A percentile compares a stretch with the other conserved stretches of the same genome.
Conservation (phyloP, 2,329 filamentous ascomycete genomes). For the Aspergillus carbonarius region DNA sequence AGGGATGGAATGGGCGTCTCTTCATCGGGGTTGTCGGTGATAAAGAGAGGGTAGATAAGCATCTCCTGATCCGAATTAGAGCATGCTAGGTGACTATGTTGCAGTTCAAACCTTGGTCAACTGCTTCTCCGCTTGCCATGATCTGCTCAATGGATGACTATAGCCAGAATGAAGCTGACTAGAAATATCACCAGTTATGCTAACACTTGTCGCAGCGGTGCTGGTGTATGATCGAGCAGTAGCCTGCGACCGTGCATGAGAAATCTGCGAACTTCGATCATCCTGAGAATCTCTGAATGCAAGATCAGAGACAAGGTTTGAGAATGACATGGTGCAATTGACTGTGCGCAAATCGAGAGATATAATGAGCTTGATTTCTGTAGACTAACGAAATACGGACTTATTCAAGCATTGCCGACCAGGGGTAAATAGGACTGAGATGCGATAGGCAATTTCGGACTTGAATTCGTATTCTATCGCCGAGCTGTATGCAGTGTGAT, state of each 20-base stretch:
- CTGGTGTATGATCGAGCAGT: slow-evolving; percentile 47
- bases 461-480: too few species aligned
- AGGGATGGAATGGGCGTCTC: slow-evolving; percentile 86
- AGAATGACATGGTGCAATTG: slow-evolving; percentile 48
- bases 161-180: slow-evolving; percentile 83
- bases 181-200: slow-evolving; percentile 65
- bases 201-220: slow-evolving; percentile 51
- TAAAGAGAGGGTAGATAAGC: slow-evolving; percentile 97
- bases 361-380: neutral
- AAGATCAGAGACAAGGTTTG: slow-evolving; percentile 51
- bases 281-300: slow-evolving; percentile 46
- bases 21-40: slow-evolving; percentile 92
- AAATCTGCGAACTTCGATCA: slow-evolving; percentile 46
- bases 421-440: too few species aligned
- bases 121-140: slow-evolving; percentile 82
- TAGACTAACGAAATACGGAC: neutral
- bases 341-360: neutral
- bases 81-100: neutral
- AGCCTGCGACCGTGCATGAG: slow-evolving; percentile 38
- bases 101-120: slow-evolving; percentile 68
- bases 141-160: slow-evolving; percentile 72
- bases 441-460: too few species aligned
- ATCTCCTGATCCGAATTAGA: slow-evolving; percentile 65
- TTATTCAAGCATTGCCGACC: neutral
- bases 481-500: too few species aligned